phyloP scores from a whole-genome alignment of 1,139 yeast species.

The Lodderomyces metapsilosis region DNA sequence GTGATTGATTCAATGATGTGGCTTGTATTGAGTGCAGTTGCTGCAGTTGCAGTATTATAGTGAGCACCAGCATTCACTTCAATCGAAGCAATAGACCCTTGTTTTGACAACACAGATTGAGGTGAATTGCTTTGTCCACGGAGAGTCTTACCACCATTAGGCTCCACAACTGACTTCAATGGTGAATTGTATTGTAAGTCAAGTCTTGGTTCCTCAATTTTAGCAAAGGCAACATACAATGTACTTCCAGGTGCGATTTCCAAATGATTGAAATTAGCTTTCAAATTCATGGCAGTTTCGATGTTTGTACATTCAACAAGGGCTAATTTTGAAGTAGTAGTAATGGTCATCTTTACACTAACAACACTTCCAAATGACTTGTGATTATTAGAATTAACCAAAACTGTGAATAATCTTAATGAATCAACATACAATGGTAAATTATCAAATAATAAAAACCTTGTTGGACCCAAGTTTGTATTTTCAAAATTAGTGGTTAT shows the following conservation, averaged over 20 bases:
- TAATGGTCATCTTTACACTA: slow-evolving; percentile 53
- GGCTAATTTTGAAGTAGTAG: slow-evolving; percentile 49
- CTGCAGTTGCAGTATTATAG: background rate
- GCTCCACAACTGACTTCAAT: background rate
- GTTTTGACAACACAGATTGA: background rate
- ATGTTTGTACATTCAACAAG: slow-evolving; percentile 70
- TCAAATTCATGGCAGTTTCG: slow-evolving; percentile 77
- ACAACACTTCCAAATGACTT: slow-evolving; percentile 26
- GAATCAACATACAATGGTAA: slow-evolving; percentile 54
- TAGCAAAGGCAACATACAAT: slow-evolving; percentile 68
- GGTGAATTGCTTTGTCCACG: background rate
- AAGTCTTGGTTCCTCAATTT: slow-evolving; percentile 29
- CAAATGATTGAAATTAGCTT: slow-evolving; percentile 72
- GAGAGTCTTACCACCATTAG: background rate
- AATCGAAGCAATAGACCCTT: background rate
- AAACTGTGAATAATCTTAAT: slow-evolving; percentile 32
- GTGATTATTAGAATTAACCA: slow-evolving; percentile 28
- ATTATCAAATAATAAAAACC: slow-evolving; percentile 73
- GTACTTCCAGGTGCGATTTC: slow-evolving; percentile 76
- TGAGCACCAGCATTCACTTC: background rate
- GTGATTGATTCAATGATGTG: slow-evolving; percentile 23
- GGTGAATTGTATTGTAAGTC: background rate
- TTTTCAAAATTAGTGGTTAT: slow-evolving; percentile 66
- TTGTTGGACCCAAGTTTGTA: slow-evolving; percentile 72
- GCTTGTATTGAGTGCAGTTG: slow-evolving; percentile 20